These are phyloP conservation scores for Geosmithia putterillii DNA, from an alignment of 2,329 filamentous ascomycete genomes.

Conservation along the genomic window DNA sequence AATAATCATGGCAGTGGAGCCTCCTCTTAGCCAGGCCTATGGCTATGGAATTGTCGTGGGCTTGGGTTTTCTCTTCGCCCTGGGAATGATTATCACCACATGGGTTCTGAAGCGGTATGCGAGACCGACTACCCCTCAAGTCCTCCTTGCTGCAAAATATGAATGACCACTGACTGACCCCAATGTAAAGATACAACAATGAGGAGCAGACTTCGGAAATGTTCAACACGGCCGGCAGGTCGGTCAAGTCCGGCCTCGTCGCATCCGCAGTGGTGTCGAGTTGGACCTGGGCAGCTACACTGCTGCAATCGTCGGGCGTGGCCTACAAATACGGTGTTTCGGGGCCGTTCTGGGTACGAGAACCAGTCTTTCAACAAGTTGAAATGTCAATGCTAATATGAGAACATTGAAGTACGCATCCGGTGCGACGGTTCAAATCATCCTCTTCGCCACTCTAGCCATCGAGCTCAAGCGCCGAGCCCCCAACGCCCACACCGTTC, in stretches of 20 bases:
- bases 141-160: not conserved
- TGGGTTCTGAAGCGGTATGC: not conserved
- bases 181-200: slow-evolving; percentile 46
- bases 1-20: not conserved
- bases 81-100: slow-evolving; percentile 43
- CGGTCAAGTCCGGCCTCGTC: slow-evolving; percentile 80
- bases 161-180: not conserved
- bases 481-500: slow-evolving; percentile 75
- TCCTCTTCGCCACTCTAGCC: slow-evolving; percentile 80
- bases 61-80: slow-evolving; percentile 59
- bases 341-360: slow-evolving; percentile 30
- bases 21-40: slow-evolving; percentile 44
- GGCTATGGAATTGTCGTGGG: slow-evolving; percentile 72
- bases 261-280: slow-evolving; percentile 83
- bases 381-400: not conserved
- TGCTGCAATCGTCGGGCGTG: slow-evolving; percentile 69
- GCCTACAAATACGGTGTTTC: slow-evolving; percentile 68
- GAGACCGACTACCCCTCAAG: not conserved
- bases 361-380: not conserved
- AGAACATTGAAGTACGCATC: slow-evolving; percentile 27
- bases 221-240: slow-evolving; percentile 80
- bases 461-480: slow-evolving; percentile 82
- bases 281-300: slow-evolving; percentile 86
- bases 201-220: slow-evolving; percentile 86
- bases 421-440: slow-evolving; percentile 74